Base-by-base conservation (phyloP, 306 rosid genomes). In the Quercus glauca region DNA sequence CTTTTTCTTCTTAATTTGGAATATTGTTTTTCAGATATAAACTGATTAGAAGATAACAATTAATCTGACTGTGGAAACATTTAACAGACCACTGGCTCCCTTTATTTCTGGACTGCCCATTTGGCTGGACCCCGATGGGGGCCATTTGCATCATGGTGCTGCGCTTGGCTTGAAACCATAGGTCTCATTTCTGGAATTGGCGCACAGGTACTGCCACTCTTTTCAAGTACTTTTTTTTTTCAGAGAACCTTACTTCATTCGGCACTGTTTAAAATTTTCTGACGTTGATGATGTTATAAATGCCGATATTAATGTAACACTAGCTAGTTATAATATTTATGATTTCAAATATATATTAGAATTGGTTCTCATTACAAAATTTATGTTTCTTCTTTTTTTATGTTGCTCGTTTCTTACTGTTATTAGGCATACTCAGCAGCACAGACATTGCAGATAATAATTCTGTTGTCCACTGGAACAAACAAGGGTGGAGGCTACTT, bases 81-180 rank as follows among this genome's bases (percentile, higher is more conserved):
- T 26, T 23, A 78, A 79, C 91, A 93, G 97, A 91, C 98, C 4
- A 93, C 97, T 21, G 98, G 97, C 28, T 93, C 98, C 57, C 91
- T 93, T 21, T 93, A 93, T 84, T 91, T 93, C 73, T 93, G 98
- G 98, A 97, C 98, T 65, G 98, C 98, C 3, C 98, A 93, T 85
- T 87, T 93, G 78, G 94, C 98, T 12, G 98, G 98, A 35, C 93
- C 97, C 1, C 86, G 81, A 74, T 91, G 97, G 97, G 98, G 98
- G 31, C 97, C 98, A 61, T 90, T 93, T 74, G 94, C 98, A 70
- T 93, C 98, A 4, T 93, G 98, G 97, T 90, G 92, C 49, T 93
- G 98, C 67, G 98, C 98, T 75, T 93, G 98, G 98, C 94, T 93
- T 15, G 98, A 93, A 81, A 83, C 90, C 61, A 88, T 93, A 31